Evolutionary conservation across 345 rosid genomes (phyloP).

Genomic region (Nephelium lappaceum): DNA sequence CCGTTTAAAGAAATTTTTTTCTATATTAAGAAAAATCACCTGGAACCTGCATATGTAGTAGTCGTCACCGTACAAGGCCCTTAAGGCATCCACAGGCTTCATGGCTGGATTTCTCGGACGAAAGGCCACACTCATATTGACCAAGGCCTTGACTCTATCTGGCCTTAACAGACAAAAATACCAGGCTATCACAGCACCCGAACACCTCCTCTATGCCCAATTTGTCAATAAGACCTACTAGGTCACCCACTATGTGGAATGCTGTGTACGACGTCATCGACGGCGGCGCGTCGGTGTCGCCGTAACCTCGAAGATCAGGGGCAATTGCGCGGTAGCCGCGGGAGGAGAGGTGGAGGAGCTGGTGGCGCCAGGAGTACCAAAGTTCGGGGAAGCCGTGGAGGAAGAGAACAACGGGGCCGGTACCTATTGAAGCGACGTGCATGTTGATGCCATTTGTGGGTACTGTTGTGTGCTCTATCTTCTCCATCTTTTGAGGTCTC

Average conservation of each 20-base stretch:
- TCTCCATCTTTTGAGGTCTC: constrained; percentile 45
- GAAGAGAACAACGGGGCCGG: constrained; percentile 61
- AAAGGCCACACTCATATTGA: constrained; percentile 54
- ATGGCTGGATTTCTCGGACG: constrained; percentile 49
- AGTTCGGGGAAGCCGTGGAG: constrained; percentile 79
- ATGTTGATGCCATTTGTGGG: constrained; percentile 65
- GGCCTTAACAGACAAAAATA: constrained; percentile 59
- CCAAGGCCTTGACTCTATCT: constrained; percentile 71
- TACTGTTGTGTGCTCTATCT: constrained; percentile 58
- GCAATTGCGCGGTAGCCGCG: constrained; percentile 70
- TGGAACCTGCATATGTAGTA: constrained; percentile 77
- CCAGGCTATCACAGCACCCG: constrained; percentile 77
- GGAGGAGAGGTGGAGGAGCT: constrained; percentile 57
- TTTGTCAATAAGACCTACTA: constrained; percentile 48
- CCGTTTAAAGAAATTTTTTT: no score
- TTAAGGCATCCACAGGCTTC: constrained; percentile 46
- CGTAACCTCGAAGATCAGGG: constrained; percentile 79
- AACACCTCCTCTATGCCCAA: constrained; percentile 51
- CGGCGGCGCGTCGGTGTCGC: constrained; percentile 66
- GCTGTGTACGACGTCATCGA: constrained; percentile 43
- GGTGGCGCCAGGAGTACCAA: constrained; percentile 85
- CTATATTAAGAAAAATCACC: constrained; percentile 35
- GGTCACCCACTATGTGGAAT: constrained; percentile 56
- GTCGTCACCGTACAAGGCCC: constrained; percentile 64
- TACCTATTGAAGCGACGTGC: constrained; percentile 66